These are phyloP conservation scores for Balakata baccata DNA, from an alignment of 345 rosid species.

Conservation along the genomic window DNA sequence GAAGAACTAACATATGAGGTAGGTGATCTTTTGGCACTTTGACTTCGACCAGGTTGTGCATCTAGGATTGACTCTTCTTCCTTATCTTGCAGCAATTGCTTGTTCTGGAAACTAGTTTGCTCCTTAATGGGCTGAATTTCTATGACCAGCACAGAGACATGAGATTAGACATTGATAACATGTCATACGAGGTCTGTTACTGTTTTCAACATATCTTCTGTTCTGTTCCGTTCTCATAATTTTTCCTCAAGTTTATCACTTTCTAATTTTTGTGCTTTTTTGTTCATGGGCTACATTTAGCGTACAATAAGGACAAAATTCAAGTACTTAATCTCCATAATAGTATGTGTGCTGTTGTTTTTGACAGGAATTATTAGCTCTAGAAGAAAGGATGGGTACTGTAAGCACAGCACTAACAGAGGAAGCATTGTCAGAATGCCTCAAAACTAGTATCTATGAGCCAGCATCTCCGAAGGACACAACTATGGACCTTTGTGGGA, in stretches of 20 bases:
- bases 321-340: background rate
- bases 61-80: slow-evolving; percentile 9
- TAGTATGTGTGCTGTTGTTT: slow-evolving; percentile 7
- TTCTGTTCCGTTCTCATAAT: background rate
- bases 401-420: slow-evolving; percentile 94
- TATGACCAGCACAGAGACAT: slow-evolving; percentile 88
- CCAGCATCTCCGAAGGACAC: slow-evolving; percentile 31
- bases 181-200: slow-evolving; percentile 90
- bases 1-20: slow-evolving; percentile 82
- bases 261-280: background rate
- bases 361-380: slow-evolving; percentile 79
- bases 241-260: background rate
- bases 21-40: slow-evolving; percentile 21
- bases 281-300: background rate
- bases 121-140: slow-evolving; percentile 63
- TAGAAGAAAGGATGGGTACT: slow-evolving; percentile 91
- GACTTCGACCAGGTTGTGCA: background rate
- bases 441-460: slow-evolving; percentile 54
- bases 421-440: slow-evolving; percentile 68
- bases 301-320: background rate
- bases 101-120: slow-evolving; percentile 71
- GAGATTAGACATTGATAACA: slow-evolving; percentile 93
- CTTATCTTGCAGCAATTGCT: slow-evolving; percentile 68
- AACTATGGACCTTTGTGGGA: slow-evolving; percentile 20
- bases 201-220: background rate